Percentiles rank a stretch among this genome's conserved stretches.
Conservation (phyloP, 176 grass and related monocot genomes). For the Eremochloa ophiuroides region DNA sequence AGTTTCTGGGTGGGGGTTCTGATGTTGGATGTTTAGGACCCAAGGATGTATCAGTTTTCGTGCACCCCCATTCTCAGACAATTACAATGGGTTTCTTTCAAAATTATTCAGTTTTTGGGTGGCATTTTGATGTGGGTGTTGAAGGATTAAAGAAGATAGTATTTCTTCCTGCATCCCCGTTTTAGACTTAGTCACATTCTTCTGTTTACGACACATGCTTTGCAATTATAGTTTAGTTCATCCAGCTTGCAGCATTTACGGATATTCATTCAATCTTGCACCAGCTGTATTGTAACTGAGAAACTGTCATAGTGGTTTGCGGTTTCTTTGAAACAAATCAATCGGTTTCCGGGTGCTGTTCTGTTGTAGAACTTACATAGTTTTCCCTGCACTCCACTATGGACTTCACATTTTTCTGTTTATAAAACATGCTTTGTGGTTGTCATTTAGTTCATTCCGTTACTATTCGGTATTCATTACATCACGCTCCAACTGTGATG, state of each 20-base stretch:
- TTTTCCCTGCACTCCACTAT: background rate
- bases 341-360: background rate
- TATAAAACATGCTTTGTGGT: background rate
- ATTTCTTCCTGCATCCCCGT: too few relatives aligned
- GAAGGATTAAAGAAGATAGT: background rate
- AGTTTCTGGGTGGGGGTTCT: background rate
- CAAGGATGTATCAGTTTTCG: background rate
- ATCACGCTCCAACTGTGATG: background rate
- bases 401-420: background rate
- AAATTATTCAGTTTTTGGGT: background rate
- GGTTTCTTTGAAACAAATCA: background rate
- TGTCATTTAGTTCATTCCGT: background rate
- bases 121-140: background rate
- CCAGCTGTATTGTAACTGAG: background rate
- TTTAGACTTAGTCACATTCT: background rate
- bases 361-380: background rate
- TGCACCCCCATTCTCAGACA: background rate
- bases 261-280: background rate
- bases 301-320: background rate
- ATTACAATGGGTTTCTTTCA: background rate
- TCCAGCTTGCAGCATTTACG: background rate
- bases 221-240: background rate
- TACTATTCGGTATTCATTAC: background rate
- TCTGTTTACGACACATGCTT: background rate
- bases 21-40: background rate